Evolutionary conservation across 2,329 filamentous ascomycete species (phyloP).

Genomic region (Pseudomassariella vexata): DNA sequence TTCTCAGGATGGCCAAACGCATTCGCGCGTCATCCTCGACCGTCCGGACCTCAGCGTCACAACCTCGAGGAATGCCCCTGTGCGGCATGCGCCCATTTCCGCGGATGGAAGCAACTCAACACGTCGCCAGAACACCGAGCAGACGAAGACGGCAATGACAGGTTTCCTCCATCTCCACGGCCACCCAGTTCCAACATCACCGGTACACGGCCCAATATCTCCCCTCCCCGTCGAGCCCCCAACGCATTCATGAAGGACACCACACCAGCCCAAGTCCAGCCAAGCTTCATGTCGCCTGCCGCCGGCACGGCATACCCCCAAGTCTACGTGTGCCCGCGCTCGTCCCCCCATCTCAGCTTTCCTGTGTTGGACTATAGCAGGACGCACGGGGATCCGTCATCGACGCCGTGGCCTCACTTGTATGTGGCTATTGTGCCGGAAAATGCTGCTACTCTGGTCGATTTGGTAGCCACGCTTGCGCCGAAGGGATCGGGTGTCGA

Average conservation of each 20-base stretch:
- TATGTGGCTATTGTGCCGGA: conserved; percentile 5
- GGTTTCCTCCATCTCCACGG: too few species aligned
- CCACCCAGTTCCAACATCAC: too few species aligned
- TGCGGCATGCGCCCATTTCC: too few species aligned
- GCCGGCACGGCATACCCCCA: conserved; percentile 1
- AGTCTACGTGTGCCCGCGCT: conserved; percentile 17
- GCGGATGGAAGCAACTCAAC: too few species aligned
- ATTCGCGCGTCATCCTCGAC: too few species aligned
- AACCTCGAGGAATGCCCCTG: too few species aligned
- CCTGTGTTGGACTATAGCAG: conserved; percentile 21
- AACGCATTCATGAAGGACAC: not conserved
- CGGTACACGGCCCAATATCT: too few species aligned
- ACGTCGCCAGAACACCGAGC: too few species aligned
- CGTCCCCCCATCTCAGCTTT: conserved; percentile 14
- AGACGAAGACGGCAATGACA: too few species aligned
- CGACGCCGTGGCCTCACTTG: conserved; percentile 9
- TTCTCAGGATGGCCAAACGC: too few species aligned
- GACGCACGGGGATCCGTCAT: conserved; percentile 3
- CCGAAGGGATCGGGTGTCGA: conserved; percentile 2
- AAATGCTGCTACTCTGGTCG: not conserved
- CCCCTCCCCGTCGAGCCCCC: too few species aligned
- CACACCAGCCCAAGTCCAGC: not conserved
- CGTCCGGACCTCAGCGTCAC: too few species aligned
- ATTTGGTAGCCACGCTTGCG: not conserved
- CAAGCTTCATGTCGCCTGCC: not conserved